A percentile compares a stretch with the other conserved stretches of the same genome.
Evolutionary conservation across 2,329 filamentous ascomycete species (phyloP).

Genomic region (Ascochyta clinopodiicola): DNA sequence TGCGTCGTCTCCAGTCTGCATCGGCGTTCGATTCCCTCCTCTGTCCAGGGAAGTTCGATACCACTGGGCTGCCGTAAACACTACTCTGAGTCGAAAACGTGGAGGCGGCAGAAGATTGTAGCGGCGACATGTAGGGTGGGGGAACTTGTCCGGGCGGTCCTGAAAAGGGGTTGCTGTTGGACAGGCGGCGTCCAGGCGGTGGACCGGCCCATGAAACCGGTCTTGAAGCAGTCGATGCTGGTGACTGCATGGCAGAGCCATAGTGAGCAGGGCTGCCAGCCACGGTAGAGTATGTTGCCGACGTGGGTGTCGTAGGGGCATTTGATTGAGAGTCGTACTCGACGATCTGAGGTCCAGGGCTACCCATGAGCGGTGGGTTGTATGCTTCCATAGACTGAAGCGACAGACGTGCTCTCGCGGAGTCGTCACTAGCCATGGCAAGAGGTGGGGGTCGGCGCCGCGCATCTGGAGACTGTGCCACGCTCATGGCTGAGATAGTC

Average conservation of each 20-base stretch:
- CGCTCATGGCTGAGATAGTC: slow-evolving; percentile 71
- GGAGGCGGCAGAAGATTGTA: slow-evolving; percentile 61
- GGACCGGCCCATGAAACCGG: slow-evolving; percentile 76
- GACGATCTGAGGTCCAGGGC: slow-evolving; percentile 69
- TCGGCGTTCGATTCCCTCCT: slow-evolving; percentile 74
- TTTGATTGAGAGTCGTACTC: slow-evolving; percentile 70
- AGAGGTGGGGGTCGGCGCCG: slow-evolving; percentile 80
- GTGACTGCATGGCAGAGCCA: slow-evolving; percentile 73
- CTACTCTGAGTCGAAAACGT: slow-evolving; percentile 65
- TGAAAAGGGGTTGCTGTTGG: slow-evolving; percentile 76
- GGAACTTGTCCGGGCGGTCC: slow-evolving; percentile 67
- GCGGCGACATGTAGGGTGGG: slow-evolving; percentile 62
- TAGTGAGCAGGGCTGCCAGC: slow-evolving; percentile 76
- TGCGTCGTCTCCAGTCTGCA: slow-evolving; percentile 80
- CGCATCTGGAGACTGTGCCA: slow-evolving; percentile 53
- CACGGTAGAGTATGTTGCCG: slow-evolving; percentile 78
- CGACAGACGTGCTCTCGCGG: slow-evolving; percentile 62
- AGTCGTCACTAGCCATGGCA: slow-evolving; percentile 77
- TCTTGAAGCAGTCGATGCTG: slow-evolving; percentile 71
- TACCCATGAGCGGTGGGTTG: slow-evolving; percentile 66
- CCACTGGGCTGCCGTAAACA: slow-evolving; percentile 71
- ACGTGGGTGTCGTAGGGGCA: slow-evolving; percentile 82
- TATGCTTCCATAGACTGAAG: slow-evolving; percentile 66
- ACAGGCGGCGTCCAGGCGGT: slow-evolving; percentile 75
- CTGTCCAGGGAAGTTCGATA: slow-evolving; percentile 66